A percentile compares a stretch with the other conserved stretches of the same genome.
Conservation (phyloP, 345 rosid species). For the Arabis hirsuta region DNA sequence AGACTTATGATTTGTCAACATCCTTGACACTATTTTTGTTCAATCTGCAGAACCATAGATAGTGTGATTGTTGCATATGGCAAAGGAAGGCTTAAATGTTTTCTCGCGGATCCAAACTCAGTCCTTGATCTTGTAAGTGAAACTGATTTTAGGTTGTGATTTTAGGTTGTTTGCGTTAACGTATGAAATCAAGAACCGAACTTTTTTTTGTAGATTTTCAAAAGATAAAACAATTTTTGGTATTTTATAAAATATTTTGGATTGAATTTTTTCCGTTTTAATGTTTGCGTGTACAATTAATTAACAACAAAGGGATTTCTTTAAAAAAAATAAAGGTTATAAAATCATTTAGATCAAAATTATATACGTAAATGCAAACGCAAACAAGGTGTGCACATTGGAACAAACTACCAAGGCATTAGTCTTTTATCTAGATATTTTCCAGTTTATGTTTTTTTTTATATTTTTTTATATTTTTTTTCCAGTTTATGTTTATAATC, state of each 20-base stretch:
- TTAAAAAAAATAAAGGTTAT: too few species aligned
- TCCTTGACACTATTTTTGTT: not conserved
- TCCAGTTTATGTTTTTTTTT: not conserved
- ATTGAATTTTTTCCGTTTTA: too few species aligned
- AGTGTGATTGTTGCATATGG: conserved; percentile 49
- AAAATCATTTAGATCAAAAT: not conserved
- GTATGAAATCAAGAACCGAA: not conserved
- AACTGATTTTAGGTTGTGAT: not conserved
- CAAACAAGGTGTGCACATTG: too few species aligned
- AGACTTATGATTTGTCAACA: not conserved
- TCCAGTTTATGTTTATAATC: not conserved
- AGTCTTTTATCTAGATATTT: not conserved
- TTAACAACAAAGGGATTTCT: too few species aligned
- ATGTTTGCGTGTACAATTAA: too few species aligned
- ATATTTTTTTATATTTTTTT: too few species aligned
- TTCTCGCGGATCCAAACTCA: conserved; percentile 46
- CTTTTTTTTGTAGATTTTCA: too few species aligned
- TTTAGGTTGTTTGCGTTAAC: not conserved
- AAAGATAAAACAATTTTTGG: too few species aligned
- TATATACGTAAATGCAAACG: not conserved
- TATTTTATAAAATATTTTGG: too few species aligned
- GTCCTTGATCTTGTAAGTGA: conserved; percentile 56
- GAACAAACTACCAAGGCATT: not conserved
- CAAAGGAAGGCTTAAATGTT: conserved; percentile 54
- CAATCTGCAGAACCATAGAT: conserved; percentile 63